Percentiles rank a stretch among this genome's conserved stretches.
Evolutionary conservation across 2,329 filamentous ascomycete species (phyloP).

Genomic region (Periconia sp.): DNA sequence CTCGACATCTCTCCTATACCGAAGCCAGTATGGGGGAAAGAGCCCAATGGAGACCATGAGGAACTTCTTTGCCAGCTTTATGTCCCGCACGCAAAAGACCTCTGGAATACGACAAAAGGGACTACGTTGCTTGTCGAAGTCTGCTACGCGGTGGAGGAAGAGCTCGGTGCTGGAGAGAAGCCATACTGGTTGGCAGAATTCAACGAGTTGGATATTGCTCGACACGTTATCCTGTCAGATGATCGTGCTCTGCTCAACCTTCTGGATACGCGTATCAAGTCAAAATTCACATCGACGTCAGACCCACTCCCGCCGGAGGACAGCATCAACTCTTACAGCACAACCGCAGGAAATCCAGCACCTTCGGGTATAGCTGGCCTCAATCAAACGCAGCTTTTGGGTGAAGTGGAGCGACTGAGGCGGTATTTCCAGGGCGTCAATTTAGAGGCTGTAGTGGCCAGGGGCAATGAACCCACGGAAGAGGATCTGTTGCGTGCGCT

Average conservation of each 20-base stretch:
- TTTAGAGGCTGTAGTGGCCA: slow-evolving; percentile 13
- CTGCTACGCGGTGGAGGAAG: slow-evolving; percentile 53
- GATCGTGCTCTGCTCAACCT: slow-evolving; percentile 69
- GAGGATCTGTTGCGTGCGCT: slow-evolving; percentile 17
- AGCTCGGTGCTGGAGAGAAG: slow-evolving; percentile 23
- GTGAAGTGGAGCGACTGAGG: slow-evolving; percentile 27
- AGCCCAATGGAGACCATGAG: slow-evolving; percentile 65
- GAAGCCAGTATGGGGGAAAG: slow-evolving; percentile 78
- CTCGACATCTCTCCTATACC: slow-evolving; percentile 76
- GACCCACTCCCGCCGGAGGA: slow-evolving; percentile 77
- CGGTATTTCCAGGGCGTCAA: slow-evolving; percentile 27
- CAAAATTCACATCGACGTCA: slow-evolving; percentile 62
- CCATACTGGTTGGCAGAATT: slow-evolving; percentile 37
- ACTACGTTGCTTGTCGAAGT: slow-evolving; percentile 69
- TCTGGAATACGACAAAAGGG: slow-evolving; percentile 81
- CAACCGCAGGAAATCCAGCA: not conserved
- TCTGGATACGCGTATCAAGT: slow-evolving; percentile 66
- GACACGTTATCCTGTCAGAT: slow-evolving; percentile 79
- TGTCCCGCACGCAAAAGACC: slow-evolving; percentile 71
- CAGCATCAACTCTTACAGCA: slow-evolving; percentile 30
- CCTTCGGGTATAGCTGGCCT: not conserved
- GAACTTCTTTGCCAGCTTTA: slow-evolving; percentile 76
- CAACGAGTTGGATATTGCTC: slow-evolving; percentile 57
- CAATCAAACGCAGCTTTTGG: slow-evolving; percentile 21
- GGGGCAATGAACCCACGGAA: slow-evolving; percentile 8